Evolutionary conservation across 1,139 yeast genomes (phyloP).

Genomic region (Nakaseomyces sp.): DNA sequence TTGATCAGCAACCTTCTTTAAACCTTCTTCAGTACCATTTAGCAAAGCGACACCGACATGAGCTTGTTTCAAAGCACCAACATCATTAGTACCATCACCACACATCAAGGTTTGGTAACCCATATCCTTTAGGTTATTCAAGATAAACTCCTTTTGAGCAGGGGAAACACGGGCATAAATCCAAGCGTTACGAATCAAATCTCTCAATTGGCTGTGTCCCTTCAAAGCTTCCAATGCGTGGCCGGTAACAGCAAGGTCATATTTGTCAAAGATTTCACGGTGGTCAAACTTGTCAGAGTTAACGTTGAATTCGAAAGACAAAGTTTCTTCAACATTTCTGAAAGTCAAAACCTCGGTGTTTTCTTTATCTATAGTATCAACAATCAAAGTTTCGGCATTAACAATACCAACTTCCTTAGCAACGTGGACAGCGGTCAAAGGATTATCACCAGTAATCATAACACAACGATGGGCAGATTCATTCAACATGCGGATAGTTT

Average conservation of each 20-base stretch:
- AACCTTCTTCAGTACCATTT: constrained; percentile 92
- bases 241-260: constrained; percentile 91
- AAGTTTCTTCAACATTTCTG: constrained; percentile 77
- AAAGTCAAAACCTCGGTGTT: constrained; percentile 61
- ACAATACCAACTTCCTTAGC: constrained; percentile 89
- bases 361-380: constrained; percentile 71
- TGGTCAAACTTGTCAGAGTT: constrained; percentile 47
- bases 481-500: constrained; percentile 82
- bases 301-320: constrained; percentile 59
- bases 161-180: constrained; percentile 98
- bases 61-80: constrained; percentile 97
- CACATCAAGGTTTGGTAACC: constrained; percentile 96
- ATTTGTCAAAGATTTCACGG: constrained; percentile 45
- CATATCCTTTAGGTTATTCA: constrained; percentile 73
- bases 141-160: constrained; percentile 82
- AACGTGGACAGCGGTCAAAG: constrained; percentile 96
- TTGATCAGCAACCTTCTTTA: constrained; percentile 82
- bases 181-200: constrained; percentile 83
- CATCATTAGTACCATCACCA: constrained; percentile 99
- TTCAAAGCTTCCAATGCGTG: constrained; percentile 66
- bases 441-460: constrained; percentile 99
- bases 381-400: constrained; percentile 70
- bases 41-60: constrained; percentile 94
- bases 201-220: constrained; percentile 57
- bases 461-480: constrained; percentile 92